Evolutionary conservation across 2,329 filamentous ascomycete genomes (phyloP), one percentile per base, ranked within the genome.

Genomic region (Mariannaea elegans): DNA sequence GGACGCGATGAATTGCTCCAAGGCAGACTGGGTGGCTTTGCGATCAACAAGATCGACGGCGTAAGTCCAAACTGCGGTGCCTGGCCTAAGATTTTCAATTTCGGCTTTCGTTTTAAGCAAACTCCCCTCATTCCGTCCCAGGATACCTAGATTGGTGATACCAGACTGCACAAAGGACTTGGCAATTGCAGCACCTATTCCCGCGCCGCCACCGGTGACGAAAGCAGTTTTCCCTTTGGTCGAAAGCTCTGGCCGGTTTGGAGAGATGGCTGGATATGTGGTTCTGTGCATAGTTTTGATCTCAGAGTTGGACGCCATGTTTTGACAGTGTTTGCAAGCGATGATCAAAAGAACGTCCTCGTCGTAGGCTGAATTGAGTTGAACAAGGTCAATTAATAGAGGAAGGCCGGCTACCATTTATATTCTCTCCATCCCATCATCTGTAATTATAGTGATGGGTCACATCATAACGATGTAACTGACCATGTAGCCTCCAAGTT

Each of bases 131-230:
- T 75, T 77, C 4, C 81, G 78, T 16, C 77, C 80, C 0, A 78
- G 62, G 39, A 84, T 72, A 39, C 76, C 74, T 23, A 83, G 64
- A 10, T 72, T 71, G 10, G 69, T 52, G 10, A 79, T 75, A 0
- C 74, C 75, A 0, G 82, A 82, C 9, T 69, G 59, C 14, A 77
- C 73, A 64, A 82, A 91, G 38, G 87, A 78, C 49, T 82, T 80
- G 4, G 88, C 87, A 9, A 90, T 84, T 1, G 86, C 84, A 52
- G 86, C 84, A 2, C 88, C 88, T 44, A 91, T 84, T 21, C 88
- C 87, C 1, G 81, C 83, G 4, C 84, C 84, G 10, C 83, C 88
- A 21, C 89, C 89, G 3, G 87, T 90, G 70, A 91, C 87, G 14
- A 91, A 77, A 8, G 88, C 85, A 16, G 81, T 86, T 23, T 72